Evolutionary conservation across 179 eudicot species (phyloP).

Genomic region (Pouteria campechiana): DNA sequence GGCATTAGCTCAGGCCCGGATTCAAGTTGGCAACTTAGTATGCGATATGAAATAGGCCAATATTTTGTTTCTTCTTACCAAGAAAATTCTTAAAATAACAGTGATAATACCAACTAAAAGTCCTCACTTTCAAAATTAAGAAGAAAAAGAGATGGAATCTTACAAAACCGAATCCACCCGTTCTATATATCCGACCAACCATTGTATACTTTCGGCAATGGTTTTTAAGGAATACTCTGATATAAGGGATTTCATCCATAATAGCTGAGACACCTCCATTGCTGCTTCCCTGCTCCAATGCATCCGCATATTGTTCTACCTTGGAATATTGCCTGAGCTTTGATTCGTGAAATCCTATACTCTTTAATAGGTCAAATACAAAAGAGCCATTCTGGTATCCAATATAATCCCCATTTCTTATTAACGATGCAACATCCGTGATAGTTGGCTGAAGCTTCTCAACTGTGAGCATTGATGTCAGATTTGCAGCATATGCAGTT

Average conservation of each 20-base stretch:
- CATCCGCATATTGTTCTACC: not conserved
- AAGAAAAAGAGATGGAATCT: too few species aligned
- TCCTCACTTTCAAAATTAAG: too few species aligned
- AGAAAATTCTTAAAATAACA: too few species aligned
- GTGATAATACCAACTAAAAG: too few species aligned
- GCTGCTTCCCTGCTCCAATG: not conserved
- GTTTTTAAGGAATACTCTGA: not conserved
- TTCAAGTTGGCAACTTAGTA: too few species aligned
- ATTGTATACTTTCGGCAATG: conserved; percentile 3
- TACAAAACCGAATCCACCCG: conserved; percentile 10
- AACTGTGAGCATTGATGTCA: conserved; percentile 35
- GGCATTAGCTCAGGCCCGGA: too few species aligned
- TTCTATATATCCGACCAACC: conserved; percentile 6
- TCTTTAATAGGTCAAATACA: conserved; percentile 2
- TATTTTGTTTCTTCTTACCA: too few species aligned
- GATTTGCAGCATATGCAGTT: conserved; percentile 33
- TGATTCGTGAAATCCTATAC: not conserved
- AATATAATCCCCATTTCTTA: conserved; percentile 9
- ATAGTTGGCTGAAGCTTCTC: conserved; percentile 17
- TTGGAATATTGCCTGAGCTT: not conserved
- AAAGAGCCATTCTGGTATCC: conserved; percentile 25
- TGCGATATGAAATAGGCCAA: too few species aligned
- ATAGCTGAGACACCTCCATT: conserved; percentile 8
- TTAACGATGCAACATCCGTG: conserved; percentile 15
- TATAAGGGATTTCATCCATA: conserved; percentile 1